These are phyloP conservation scores for Delonix regia DNA, from an alignment of 306 rosid species.

Conservation along the genomic window DNA sequence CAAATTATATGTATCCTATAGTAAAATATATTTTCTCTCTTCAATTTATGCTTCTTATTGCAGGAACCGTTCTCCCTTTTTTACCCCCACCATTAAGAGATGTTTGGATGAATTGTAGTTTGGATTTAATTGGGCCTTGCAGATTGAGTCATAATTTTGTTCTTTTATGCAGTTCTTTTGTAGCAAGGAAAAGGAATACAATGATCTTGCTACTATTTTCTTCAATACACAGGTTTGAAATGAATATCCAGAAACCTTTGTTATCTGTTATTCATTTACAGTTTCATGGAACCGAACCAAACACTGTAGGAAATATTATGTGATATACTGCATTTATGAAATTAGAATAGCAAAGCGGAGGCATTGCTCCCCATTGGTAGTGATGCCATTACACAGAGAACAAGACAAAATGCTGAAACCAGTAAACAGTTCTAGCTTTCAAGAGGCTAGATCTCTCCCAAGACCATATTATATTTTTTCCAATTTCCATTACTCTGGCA, in stretches of 20 bases:
- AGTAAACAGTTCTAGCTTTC: no score
- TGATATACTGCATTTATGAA: no score
- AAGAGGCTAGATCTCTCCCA: no score
- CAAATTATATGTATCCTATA: background rate
- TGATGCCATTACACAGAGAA: no score
- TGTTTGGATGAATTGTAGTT: background rate
- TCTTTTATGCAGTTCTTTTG: slow-evolving; percentile 59
- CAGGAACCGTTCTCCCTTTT: background rate
- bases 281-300: no score
- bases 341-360: no score
- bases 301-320: no score
- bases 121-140: background rate
- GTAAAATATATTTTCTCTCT: background rate
- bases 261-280: slow-evolving; percentile 27
- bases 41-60: background rate
- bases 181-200: slow-evolving; percentile 71
- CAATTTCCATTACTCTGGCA: no score
- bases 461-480: no score
- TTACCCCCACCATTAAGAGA: background rate
- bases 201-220: slow-evolving; percentile 83
- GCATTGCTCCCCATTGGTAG: no score
- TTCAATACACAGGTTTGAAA: slow-evolving; percentile 80
- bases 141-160: slow-evolving; percentile 26
- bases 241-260: slow-evolving; percentile 16
- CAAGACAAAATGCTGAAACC: no score